phyloP scores from a whole-genome alignment of 768 basidiomycete species.

The Suillus hirtellus region DNA sequence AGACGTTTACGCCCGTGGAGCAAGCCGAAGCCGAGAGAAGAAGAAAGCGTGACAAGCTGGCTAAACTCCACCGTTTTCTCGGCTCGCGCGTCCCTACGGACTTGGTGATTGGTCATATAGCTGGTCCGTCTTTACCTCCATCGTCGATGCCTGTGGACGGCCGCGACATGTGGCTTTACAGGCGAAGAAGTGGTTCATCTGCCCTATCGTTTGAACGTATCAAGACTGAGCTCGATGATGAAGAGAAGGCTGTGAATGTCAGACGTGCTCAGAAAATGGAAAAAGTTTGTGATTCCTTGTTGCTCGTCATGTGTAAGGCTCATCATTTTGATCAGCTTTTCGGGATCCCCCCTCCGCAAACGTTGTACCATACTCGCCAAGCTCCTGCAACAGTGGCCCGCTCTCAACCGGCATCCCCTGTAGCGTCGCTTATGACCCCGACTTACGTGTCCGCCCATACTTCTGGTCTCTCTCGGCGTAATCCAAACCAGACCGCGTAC shows the following conservation, averaged over 20 bases:
- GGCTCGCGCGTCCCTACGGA: slow-evolving; percentile 78
- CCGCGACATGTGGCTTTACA: slow-evolving; percentile 45
- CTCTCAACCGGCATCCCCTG: slow-evolving; percentile 29
- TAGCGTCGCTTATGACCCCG: slow-evolving; percentile 14
- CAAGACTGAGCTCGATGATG: slow-evolving; percentile 68
- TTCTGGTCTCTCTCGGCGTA: slow-evolving; percentile 31
- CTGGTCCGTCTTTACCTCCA: slow-evolving; percentile 33
- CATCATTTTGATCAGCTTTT: slow-evolving; percentile 56
- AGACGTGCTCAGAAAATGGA: slow-evolving; percentile 85
- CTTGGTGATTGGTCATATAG: slow-evolving; percentile 56
- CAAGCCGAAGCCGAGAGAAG: slow-evolving; percentile 62
- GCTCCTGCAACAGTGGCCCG: slow-evolving; percentile 36
- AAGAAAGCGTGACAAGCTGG: slow-evolving; percentile 73
- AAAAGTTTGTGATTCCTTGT: slow-evolving; percentile 49
- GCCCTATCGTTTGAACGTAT: slow-evolving; percentile 55
- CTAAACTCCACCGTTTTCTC: slow-evolving; percentile 81
- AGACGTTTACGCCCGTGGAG: slow-evolving; percentile 51
- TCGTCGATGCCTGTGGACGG: slow-evolving; percentile 31
- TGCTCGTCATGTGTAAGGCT: not conserved
- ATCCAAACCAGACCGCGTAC: slow-evolving; percentile 54
- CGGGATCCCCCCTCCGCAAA: slow-evolving; percentile 77
- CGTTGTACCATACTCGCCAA: slow-evolving; percentile 70
- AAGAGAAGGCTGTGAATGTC: slow-evolving; percentile 79
- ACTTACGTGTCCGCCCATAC: slow-evolving; percentile 23
- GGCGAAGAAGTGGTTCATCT: slow-evolving; percentile 55